Percentiles rank a stretch among this genome's conserved stretches.
Evolutionary conservation across 768 basidiomycete species (phyloP).

Genomic region (Macrocybe gigantea): DNA sequence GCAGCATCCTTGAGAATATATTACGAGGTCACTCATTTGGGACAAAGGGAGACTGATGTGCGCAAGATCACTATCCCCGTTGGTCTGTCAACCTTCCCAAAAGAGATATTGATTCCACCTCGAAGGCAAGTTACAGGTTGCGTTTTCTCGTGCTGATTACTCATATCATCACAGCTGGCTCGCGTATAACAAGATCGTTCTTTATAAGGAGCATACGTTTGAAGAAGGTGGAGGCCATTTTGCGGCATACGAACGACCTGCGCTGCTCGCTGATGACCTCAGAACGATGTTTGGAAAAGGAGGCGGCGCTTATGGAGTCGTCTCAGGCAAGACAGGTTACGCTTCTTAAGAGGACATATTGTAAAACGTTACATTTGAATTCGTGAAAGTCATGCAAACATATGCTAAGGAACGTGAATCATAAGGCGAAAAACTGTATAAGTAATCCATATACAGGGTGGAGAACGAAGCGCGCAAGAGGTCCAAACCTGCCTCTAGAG

Average conservation of each 20-base stretch:
- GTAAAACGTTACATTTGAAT: too few relatives aligned
- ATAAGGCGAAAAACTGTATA: too few relatives aligned
- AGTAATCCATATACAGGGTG: too few relatives aligned
- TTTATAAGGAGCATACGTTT: constrained; percentile 23
- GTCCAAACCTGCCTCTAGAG: too few relatives aligned
- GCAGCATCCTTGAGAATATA: constrained; percentile 53
- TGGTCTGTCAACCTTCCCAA: constrained; percentile 44
- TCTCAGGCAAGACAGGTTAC: constrained; percentile 28
- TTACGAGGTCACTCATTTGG: constrained; percentile 34
- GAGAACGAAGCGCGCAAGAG: too few relatives aligned
- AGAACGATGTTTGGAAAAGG: constrained; percentile 37
- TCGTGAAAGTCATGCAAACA: too few relatives aligned
- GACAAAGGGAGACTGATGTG: constrained; percentile 2
- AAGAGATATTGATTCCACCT: constrained; percentile 26
- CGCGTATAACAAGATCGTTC: constrained; percentile 11
- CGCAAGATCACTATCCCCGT: constrained; percentile 29
- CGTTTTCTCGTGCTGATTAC: background rate
- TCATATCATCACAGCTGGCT: constrained; percentile 12
- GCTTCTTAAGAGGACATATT: background rate
- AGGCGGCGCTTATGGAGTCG: constrained; percentile 32
- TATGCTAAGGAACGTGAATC: too few relatives aligned
- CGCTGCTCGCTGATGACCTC: constrained; percentile 33
- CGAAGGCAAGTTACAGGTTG: constrained; percentile 13
- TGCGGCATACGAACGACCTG: constrained; percentile 34
- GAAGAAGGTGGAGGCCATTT: constrained; percentile 38